These are phyloP conservation scores for Pseudogymnoascus sp. DNA, from an alignment of 2,329 filamentous ascomycete genomes.

Conservation along the genomic window DNA sequence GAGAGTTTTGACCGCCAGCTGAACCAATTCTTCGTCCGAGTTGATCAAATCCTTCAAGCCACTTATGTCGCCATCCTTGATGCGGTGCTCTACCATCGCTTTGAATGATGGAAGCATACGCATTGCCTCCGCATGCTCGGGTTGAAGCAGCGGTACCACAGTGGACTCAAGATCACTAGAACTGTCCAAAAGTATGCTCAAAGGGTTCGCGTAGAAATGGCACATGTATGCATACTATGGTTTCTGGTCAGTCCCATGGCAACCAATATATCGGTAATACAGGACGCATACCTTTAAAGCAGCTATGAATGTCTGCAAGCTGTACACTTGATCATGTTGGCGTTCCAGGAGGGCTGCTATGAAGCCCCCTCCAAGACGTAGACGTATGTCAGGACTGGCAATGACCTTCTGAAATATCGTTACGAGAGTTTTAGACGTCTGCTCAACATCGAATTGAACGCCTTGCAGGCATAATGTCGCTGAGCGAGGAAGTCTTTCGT, in stretches of 20 bases:
- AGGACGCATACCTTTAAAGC: slow-evolving; percentile 52
- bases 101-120: slow-evolving; percentile 65
- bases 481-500: slow-evolving; percentile 63
- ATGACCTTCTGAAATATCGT: slow-evolving; percentile 62
- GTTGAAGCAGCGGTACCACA: slow-evolving; percentile 37
- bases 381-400: slow-evolving; percentile 45
- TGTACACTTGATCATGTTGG: slow-evolving; percentile 70
- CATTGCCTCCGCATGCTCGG: slow-evolving; percentile 58
- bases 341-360: slow-evolving; percentile 59
- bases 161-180: slow-evolving; percentile 26
- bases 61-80: slow-evolving; percentile 37
- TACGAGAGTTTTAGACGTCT: slow-evolving; percentile 64
- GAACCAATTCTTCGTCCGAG: not conserved
- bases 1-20: not conserved
- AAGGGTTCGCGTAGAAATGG: slow-evolving; percentile 72
- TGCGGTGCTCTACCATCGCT: slow-evolving; percentile 40
- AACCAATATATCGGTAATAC: not conserved
- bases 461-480: slow-evolving; percentile 62
- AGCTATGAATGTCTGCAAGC: slow-evolving; percentile 63
- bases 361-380: slow-evolving; percentile 59
- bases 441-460: slow-evolving; percentile 69
- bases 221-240: slow-evolving; percentile 75
- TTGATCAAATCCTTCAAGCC: slow-evolving; percentile 12
- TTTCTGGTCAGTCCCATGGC: slow-evolving; percentile 13
- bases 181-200: slow-evolving; percentile 54